phyloP scores from a whole-genome alignment of 148 eudicot species.

The Dysphania ambrosioides region DNA sequence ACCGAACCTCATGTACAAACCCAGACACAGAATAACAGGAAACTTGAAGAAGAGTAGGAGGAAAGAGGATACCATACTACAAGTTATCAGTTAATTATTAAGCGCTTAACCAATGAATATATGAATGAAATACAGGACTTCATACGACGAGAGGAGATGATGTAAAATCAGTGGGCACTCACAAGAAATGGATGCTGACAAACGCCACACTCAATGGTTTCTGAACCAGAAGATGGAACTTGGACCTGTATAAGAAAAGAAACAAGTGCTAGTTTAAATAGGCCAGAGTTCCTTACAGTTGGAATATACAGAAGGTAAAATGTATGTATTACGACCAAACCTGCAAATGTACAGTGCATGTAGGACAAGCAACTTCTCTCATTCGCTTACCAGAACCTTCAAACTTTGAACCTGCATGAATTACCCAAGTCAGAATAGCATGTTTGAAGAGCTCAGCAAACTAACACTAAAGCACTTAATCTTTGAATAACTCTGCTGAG shows the following conservation, averaged over 20 bases:
- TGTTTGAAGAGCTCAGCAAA: neutral
- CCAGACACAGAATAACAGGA: constrained; percentile 1
- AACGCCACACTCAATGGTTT: constrained; percentile 95
- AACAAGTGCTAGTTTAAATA: neutral
- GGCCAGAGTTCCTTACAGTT: neutral
- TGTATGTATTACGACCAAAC: constrained; percentile 32
- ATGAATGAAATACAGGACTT: constrained; percentile 1
- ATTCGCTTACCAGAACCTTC: constrained; percentile 61
- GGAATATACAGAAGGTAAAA: neutral
- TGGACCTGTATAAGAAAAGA: constrained; percentile 50
- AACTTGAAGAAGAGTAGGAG: neutral
- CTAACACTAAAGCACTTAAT: neutral
- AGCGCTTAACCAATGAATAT: constrained; percentile 19
- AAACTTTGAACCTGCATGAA: constrained; percentile 47
- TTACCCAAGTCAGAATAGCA: constrained; percentile 6
- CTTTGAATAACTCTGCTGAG: neutral
- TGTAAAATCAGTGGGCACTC: constrained; percentile 46
- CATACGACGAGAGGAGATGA: neutral
- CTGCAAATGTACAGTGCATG: constrained; percentile 97
- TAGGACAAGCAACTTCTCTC: constrained; percentile 99
- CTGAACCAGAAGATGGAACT: constrained; percentile 88
- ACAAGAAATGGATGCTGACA: constrained; percentile 97
- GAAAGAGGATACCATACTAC: neutral
- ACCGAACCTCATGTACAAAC: constrained; percentile 11
- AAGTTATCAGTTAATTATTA: constrained; percentile 1